Percentiles rank a stretch among this genome's conserved stretches.
Evolutionary conservation across 768 basidiomycete genomes (phyloP).

Genomic region (Leccinum longicurvipes): DNA sequence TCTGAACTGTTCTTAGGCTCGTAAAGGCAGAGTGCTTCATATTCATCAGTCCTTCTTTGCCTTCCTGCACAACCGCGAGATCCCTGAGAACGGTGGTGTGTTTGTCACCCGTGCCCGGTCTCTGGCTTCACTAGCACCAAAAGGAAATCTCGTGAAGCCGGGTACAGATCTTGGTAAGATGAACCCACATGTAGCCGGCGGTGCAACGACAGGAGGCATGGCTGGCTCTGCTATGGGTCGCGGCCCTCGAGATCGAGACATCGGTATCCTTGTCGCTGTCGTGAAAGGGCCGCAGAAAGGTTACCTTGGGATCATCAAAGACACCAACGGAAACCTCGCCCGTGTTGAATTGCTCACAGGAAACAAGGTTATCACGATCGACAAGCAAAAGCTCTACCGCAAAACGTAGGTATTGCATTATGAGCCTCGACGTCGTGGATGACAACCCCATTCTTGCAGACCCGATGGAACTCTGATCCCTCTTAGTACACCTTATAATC

Average conservation of each 20-base stretch:
- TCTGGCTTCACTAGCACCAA: conserved; percentile 82
- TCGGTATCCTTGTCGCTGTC: conserved; percentile 75
- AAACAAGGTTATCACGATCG: conserved; percentile 86
- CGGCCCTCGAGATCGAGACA: conserved; percentile 78
- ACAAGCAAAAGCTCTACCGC: conserved; percentile 72
- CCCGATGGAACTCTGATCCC: conserved; percentile 54
- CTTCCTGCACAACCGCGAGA: conserved; percentile 91
- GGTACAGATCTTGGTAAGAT: conserved; percentile 83
- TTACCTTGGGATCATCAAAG: conserved; percentile 89
- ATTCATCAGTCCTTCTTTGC: conserved; percentile 93
- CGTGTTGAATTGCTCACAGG: conserved; percentile 89
- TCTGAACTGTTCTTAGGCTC: conserved; percentile 43
- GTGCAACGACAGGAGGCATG: conserved; percentile 66
- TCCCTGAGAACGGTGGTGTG: conserved; percentile 87
- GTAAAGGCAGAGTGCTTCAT: conserved; percentile 89
- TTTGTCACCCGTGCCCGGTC: conserved; percentile 88
- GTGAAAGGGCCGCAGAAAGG: conserved; percentile 90
- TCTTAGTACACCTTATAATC: conserved; percentile 40
- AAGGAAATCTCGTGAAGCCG: conserved; percentile 66
- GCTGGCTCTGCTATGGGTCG: conserved; percentile 79
- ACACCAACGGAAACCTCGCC: conserved; percentile 82
- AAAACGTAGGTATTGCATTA: conserved; percentile 54
- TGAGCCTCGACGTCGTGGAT: neutral
- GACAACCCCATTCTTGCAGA: conserved; percentile 33
- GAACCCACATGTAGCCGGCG: conserved; percentile 70